Percentiles rank a stretch among this genome's conserved stretches.
phyloP scores from a whole-genome alignment of 306 rosid species.

The Abrus precatorius region DNA sequence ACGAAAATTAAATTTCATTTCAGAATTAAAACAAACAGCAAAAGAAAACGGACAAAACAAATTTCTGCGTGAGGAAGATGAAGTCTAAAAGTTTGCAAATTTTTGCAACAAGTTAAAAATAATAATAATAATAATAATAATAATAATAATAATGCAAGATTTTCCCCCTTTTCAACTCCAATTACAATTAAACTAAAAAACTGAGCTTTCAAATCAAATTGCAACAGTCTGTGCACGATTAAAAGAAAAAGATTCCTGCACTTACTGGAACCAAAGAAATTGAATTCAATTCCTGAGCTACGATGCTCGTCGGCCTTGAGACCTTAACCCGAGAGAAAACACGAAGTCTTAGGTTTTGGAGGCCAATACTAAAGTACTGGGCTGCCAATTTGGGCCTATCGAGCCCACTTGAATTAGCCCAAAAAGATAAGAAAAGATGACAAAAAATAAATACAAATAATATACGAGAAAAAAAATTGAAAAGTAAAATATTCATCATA shows the following conservation, averaged over 20 bases:
- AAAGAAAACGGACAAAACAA: not conserved
- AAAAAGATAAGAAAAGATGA: not conserved
- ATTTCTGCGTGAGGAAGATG: not conserved
- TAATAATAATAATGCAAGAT: not conserved
- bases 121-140: not conserved
- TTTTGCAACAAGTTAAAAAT: not conserved
- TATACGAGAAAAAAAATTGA: not conserved
- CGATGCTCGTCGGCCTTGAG: not conserved
- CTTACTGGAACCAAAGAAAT: conserved; percentile 24
- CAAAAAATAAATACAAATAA: not conserved
- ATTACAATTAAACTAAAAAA: not conserved
- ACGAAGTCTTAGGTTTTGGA: not conserved
- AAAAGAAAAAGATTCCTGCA: not conserved
- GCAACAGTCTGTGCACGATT: not conserved
- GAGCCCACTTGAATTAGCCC: not conserved
- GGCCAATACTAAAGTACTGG: no score
- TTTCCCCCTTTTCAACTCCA: not conserved
- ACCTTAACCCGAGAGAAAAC: not conserved
- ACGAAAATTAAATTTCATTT: not conserved
- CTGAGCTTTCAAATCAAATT: not conserved
- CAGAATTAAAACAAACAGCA: not conserved
- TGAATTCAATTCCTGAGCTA: not conserved
- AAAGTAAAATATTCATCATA: not conserved
- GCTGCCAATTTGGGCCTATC: not conserved
- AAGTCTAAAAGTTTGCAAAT: not conserved